Percentiles rank a stretch among this genome's conserved stretches.
Conservation (phyloP, 2,329 filamentous ascomycete genomes). For the Fusarium sp. region DNA sequence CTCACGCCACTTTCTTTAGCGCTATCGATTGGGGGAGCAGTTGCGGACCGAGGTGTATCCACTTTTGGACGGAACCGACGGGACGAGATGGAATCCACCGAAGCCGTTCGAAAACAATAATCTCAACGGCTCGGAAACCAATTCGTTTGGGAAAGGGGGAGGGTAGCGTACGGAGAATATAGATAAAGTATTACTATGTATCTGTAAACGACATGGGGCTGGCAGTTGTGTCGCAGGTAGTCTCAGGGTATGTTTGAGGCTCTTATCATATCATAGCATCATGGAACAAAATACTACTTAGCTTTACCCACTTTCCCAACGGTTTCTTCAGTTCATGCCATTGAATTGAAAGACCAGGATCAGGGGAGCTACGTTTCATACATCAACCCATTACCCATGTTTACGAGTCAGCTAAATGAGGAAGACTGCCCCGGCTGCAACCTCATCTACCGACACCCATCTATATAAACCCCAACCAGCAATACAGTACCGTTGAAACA, state of each 20-base stretch:
- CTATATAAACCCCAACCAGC: slow-evolving; percentile 21
- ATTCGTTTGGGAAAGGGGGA: too few relatives aligned
- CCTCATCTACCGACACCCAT: neutral
- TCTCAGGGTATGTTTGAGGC: neutral
- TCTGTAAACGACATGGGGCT: neutral
- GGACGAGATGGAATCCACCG: neutral
- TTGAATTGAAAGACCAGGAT: neutral
- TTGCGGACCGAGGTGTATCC: neutral
- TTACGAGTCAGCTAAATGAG: slow-evolving; percentile 10
- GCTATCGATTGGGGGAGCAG: neutral
- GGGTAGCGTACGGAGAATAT: neutral
- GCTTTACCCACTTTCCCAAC: neutral
- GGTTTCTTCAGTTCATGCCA: neutral
- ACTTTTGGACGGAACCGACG: neutral
- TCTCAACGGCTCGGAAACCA: neutral
- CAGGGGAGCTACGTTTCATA: neutral
- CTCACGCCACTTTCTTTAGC: neutral
- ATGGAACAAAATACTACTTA: neutral
- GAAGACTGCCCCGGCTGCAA: slow-evolving; percentile 15
- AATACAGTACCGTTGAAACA: neutral
- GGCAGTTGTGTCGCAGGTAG: neutral
- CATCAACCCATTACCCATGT: neutral
- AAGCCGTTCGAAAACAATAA: neutral
- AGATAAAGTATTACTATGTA: rapidly evolving
- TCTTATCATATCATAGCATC: neutral